Conservation (phyloP, 495 filamentous ascomycete species). For the Xanthoparmelia taractica region DNA sequence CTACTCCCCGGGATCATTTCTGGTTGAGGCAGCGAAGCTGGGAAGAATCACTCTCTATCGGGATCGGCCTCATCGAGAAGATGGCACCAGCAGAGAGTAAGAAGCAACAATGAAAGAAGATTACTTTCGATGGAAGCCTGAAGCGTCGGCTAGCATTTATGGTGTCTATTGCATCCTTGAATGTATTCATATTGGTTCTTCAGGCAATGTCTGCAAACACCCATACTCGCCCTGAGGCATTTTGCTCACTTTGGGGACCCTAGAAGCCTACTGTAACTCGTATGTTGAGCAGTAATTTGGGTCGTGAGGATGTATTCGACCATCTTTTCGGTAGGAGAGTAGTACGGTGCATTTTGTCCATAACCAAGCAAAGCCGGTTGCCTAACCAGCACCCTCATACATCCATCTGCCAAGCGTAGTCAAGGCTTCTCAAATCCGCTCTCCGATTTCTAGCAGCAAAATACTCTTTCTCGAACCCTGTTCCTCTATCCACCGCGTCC, state of each 20-base stretch:
- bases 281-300: neutral
- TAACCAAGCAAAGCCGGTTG: neutral
- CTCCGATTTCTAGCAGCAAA: constrained; percentile 77
- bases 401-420: constrained; percentile 70
- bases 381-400: neutral
- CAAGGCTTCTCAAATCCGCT: constrained; percentile 64
- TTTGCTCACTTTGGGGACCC: neutral
- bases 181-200: neutral
- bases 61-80: constrained; percentile 47
- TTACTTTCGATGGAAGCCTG: neutral
- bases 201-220: neutral
- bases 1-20: constrained; percentile 55
- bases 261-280: neutral
- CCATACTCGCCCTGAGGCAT: neutral
- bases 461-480: constrained; percentile 91
- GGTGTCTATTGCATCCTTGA: neutral
- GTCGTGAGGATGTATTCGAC: neutral
- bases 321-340: too few relatives aligned
- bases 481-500: constrained; percentile 95
- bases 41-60: constrained; percentile 53
- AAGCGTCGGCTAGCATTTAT: neutral
- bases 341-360: neutral
- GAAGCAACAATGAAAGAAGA: constrained; percentile 47
- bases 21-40: constrained; percentile 61
- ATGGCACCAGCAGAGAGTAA: constrained; percentile 42